phyloP scores from a whole-genome alignment of 108 stramenopile genomes.

The Schizochytrium sp. region DNA sequence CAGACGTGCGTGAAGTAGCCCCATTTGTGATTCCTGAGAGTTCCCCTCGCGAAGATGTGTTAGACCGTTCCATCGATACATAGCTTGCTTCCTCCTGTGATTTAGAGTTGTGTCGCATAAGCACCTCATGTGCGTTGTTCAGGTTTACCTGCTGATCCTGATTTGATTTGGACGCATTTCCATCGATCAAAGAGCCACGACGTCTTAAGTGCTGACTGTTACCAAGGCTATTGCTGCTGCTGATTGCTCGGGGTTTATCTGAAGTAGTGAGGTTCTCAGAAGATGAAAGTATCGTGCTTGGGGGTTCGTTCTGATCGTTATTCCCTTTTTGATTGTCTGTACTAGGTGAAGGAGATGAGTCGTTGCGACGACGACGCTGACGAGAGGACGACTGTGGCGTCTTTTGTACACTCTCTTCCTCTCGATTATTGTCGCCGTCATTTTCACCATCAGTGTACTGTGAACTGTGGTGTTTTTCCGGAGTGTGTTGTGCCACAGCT shows the following conservation, averaged over 20 bases:
- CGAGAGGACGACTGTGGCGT: neutral
- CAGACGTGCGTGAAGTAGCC: neutral
- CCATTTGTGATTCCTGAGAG: neutral
- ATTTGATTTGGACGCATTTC: neutral
- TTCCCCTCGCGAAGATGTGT: neutral
- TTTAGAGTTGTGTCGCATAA: conserved; percentile 38
- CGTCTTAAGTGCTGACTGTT: no score
- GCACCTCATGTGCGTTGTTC: neutral
- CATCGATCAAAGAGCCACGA: neutral
- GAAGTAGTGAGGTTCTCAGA: no score
- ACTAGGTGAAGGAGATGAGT: neutral
- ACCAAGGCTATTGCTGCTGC: no score
- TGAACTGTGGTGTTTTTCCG: neutral
- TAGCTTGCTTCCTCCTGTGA: conserved; percentile 16
- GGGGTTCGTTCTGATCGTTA: neutral
- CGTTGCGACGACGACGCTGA: conserved; percentile 27
- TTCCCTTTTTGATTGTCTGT: neutral
- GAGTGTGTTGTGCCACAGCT: neutral
- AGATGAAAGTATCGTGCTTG: neutral
- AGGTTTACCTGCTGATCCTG: neutral
- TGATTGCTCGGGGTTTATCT: no score
- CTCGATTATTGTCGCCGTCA: no score
- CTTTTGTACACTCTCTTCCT: neutral
- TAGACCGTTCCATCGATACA: neutral
- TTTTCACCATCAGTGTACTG: neutral